Base-by-base conservation (phyloP, 2,329 filamentous ascomycete genomes). In the Xylaria polymorpha region DNA sequence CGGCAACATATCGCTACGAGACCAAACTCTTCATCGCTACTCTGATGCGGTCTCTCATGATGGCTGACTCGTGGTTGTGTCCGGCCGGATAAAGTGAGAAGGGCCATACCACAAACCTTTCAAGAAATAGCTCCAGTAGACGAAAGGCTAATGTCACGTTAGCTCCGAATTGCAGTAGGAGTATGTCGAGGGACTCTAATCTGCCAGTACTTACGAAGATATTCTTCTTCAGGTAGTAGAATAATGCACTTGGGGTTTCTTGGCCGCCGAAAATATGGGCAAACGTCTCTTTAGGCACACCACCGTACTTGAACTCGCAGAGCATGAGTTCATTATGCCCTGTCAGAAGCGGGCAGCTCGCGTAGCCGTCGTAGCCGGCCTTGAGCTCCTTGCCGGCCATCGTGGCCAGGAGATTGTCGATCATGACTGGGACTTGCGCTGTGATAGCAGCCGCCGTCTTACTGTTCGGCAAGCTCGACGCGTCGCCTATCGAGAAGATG, bases 291-390 rank as follows among this genome's bases (percentile, higher is more conserved):
- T 83, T 80, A 12, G 83, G 82, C 53, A 81, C 79, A 37, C 82
- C 82, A 39, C 81, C 82, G 64, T 84, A 84, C 77, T 83, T 83
- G 78, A 84, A 84, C 78, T 84, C 83, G 71, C 81, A 82, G 61
- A 84, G 80, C 79, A 84, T 80, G 44, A 84, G 79, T 77, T 84
- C 81, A 56, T 78, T 78, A 70, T 84, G 81, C 63, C 81, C 80
- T 0, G 82, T 84, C 37, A 83, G 73, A 46, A 84, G 77, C n/a
- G 83, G 83, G 74, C 83, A 84, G 12, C 80, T 82, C 1, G 83
- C 81, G 71, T 84, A 84, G 51, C 83, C 83, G 60, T 83, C 81
- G 68, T 84, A 84, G 6, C 67, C 72, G 5, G 79, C 77, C 57
- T 74, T 73, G 0, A 67, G 72, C 64, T 79, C 73, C 67, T 79